Evolutionary conservation across 345 rosid genomes (phyloP).

Genomic region (Brassica rapa): DNA sequence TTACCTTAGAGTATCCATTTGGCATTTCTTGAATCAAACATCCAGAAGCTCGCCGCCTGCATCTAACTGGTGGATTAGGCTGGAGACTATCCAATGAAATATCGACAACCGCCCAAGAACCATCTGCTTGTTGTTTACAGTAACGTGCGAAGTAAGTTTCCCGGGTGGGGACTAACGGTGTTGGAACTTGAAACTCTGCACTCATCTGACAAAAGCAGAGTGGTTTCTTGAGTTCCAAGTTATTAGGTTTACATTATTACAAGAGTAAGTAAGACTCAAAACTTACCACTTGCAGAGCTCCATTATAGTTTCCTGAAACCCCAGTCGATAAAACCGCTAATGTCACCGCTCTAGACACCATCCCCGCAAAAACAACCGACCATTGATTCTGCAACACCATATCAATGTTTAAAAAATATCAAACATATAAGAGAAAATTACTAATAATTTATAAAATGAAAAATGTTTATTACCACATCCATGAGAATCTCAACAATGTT

Average conservation of each 20-base stretch:
- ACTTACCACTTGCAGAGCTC: conserved; percentile 87
- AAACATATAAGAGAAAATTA: not conserved
- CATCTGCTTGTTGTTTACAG: conserved; percentile 80
- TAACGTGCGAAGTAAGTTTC: conserved; percentile 80
- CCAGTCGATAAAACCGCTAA: conserved; percentile 83
- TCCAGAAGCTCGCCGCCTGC: conserved; percentile 89
- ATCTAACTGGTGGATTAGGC: conserved; percentile 57
- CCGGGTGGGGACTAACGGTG: conserved; percentile 86
- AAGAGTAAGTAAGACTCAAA: not conserved
- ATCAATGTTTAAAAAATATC: not conserved
- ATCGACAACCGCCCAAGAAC: conserved; percentile 94
- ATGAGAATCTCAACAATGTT: conserved; percentile 90
- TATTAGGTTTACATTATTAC: not conserved
- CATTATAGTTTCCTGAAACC: conserved; percentile 84
- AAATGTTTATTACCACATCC: conserved; percentile 62
- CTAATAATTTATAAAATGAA: not conserved
- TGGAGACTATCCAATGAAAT: conserved; percentile 81
- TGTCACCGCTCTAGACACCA: conserved; percentile 80
- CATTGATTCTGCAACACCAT: conserved; percentile 66
- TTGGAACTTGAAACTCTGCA: conserved; percentile 86
- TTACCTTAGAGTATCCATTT: conserved; percentile 77
- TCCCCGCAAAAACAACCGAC: conserved; percentile 77
- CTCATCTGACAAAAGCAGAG: conserved; percentile 60
- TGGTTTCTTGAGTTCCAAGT: conserved; percentile 6
- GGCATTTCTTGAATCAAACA: conserved; percentile 94